Percentiles rank a stretch among this genome's conserved stretches.
phyloP scores from a whole-genome alignment of 2,329 filamentous ascomycete species.

The Calonectria hongkongensis region DNA sequence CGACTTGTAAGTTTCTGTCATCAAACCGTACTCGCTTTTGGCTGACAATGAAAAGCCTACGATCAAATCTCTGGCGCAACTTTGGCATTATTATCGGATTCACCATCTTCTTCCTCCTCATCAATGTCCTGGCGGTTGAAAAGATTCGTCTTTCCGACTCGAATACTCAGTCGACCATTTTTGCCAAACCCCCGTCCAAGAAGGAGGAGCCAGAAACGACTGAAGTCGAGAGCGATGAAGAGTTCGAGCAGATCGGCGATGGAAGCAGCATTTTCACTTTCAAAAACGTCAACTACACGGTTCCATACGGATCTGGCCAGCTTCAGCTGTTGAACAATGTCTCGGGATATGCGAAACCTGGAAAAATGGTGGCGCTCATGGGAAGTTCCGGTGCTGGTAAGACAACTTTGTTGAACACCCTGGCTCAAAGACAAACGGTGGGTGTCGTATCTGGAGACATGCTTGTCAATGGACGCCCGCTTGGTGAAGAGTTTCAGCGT shows the following conservation, averaged over 20 bases:
- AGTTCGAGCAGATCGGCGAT: slow-evolving; percentile 49
- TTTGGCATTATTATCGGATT: slow-evolving; percentile 39
- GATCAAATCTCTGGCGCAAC: slow-evolving; percentile 40
- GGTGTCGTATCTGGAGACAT: slow-evolving; percentile 84
- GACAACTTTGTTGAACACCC: slow-evolving; percentile 87
- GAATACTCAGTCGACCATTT: slow-evolving; percentile 25
- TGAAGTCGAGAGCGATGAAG: slow-evolving; percentile 28
- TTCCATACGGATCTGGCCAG: slow-evolving; percentile 67
- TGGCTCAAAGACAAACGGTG: slow-evolving; percentile 82
- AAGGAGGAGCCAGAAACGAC: not conserved
- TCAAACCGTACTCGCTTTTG: not conserved
- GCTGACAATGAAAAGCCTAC: slow-evolving; percentile 21
- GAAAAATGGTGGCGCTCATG: slow-evolving; percentile 86
- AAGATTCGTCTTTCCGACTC: slow-evolving; percentile 24
- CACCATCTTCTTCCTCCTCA: slow-evolving; percentile 28
- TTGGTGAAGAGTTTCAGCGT: slow-evolving; percentile 83
- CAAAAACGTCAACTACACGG: slow-evolving; percentile 81
- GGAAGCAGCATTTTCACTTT: slow-evolving; percentile 76
- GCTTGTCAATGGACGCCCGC: slow-evolving; percentile 81
- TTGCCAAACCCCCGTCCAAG: slow-evolving; percentile 23
- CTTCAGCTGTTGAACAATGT: slow-evolving; percentile 67
- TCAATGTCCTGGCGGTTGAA: slow-evolving; percentile 35
- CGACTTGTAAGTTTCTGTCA: slow-evolving; percentile 25
- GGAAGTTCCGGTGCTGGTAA: slow-evolving; percentile 89
- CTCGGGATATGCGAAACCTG: slow-evolving; percentile 86